phyloP scores from a whole-genome alignment of 306 rosid species.

The barrel medic (Medicago truncatula) region MtrunA17r5.0-ANR NC_053045.1:59717001-59717500 shows the following conservation, averaged over 20 bases:
- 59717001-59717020: constrained; percentile 13
- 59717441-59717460: neutral
- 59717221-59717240: no score
- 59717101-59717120: neutral
- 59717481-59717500: neutral
- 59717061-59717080: neutral
- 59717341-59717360: no score
- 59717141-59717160: no score
- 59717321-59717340: no score
- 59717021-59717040: constrained; percentile 23
- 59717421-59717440: neutral
- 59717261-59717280: no score
- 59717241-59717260: no score
- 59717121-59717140: no score
- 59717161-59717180: neutral
- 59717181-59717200: no score
- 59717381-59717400: neutral
- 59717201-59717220: no score
- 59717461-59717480: neutral
- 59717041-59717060: neutral
- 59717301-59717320: no score
- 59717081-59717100: neutral
- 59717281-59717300: no score
- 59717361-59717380: no score
- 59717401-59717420: neutral